A percentile compares a stretch with the other conserved stretches of the same genome.
Evolutionary conservation across 306 rosid species (phyloP).

Genomic region (Luffa acutangula): DNA sequence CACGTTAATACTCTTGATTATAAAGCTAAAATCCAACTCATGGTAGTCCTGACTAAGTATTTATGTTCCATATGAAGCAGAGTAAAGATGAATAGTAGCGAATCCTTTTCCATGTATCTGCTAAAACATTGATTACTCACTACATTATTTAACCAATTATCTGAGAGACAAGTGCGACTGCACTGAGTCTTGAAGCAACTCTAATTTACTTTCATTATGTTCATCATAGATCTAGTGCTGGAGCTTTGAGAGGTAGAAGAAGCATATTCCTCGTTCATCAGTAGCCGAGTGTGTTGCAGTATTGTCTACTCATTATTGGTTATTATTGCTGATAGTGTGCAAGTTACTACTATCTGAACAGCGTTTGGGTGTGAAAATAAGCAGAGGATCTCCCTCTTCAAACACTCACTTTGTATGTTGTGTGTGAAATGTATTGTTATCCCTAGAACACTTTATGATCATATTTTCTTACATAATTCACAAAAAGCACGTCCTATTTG

Average conservation of each 20-base stretch:
- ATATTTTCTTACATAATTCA: slow-evolving; percentile 1
- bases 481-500: neutral
- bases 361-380: slow-evolving; percentile 19
- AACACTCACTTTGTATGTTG: slow-evolving; percentile 18
- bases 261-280: slow-evolving; percentile 15
- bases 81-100: neutral
- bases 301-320: slow-evolving; percentile 14
- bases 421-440: slow-evolving; percentile 15
- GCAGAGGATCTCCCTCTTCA: slow-evolving; percentile 31
- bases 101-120: neutral
- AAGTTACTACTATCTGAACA: slow-evolving; percentile 5
- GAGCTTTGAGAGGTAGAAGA: slow-evolving; percentile 50
- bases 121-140: neutral
- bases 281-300: slow-evolving; percentile 8
- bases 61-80: neutral
- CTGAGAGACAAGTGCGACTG: neutral
- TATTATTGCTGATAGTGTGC: slow-evolving; percentile 18
- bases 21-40: neutral
- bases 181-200: neutral
- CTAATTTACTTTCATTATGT: slow-evolving; percentile 11
- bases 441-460: slow-evolving; percentile 10
- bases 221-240: slow-evolving; percentile 60
- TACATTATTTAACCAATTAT: neutral
- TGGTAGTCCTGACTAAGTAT: neutral
- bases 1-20: neutral